Percentiles rank a stretch among this genome's conserved stretches.
Conservation (phyloP, 371 early-diverging fungal species). For the Zancudomyces culisetae region DNA sequence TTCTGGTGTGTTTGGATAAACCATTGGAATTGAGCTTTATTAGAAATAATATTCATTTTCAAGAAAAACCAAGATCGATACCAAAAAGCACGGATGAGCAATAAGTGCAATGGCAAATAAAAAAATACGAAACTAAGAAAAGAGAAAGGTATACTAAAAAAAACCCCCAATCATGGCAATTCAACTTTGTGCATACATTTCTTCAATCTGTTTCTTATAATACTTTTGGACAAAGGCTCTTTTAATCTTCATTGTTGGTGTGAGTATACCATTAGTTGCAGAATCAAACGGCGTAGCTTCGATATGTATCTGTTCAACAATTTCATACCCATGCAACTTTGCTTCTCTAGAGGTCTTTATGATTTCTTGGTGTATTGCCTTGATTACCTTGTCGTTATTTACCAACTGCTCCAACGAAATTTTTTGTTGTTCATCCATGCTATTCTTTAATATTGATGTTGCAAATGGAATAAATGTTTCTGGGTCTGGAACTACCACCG, state of each 20-base stretch:
- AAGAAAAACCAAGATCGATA: too few relatives aligned
- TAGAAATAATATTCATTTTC: too few relatives aligned
- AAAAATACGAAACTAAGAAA: too few relatives aligned
- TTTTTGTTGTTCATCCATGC: neutral
- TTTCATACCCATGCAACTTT: slow-evolving; percentile 36
- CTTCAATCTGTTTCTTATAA: slow-evolving; percentile 35
- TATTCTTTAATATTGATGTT: slow-evolving; percentile 10
- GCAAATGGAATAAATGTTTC: slow-evolving; percentile 25
- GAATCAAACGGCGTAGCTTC: slow-evolving; percentile 54
- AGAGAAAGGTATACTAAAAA: neutral
- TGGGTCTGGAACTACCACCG: slow-evolving; percentile 60
- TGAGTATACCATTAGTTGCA: slow-evolving; percentile 58
- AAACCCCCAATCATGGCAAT: too few relatives aligned
- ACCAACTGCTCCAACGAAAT: slow-evolving; percentile 27
- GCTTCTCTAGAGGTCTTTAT: neutral
- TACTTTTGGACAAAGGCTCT: slow-evolving; percentile 48
- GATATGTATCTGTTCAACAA: slow-evolving; percentile 48
- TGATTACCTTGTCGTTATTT: neutral
- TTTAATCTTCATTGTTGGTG: slow-evolving; percentile 63
- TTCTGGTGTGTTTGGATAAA: too few relatives aligned
- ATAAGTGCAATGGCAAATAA: too few relatives aligned
- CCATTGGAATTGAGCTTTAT: too few relatives aligned
- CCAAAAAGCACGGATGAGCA: too few relatives aligned
- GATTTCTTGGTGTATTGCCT: neutral
- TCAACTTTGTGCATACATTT: slow-evolving; percentile 49